These are phyloP conservation scores for Aegilops longissima DNA, from an alignment of 176 grass and related monocot genomes.

Conservation along the genomic window DNA sequence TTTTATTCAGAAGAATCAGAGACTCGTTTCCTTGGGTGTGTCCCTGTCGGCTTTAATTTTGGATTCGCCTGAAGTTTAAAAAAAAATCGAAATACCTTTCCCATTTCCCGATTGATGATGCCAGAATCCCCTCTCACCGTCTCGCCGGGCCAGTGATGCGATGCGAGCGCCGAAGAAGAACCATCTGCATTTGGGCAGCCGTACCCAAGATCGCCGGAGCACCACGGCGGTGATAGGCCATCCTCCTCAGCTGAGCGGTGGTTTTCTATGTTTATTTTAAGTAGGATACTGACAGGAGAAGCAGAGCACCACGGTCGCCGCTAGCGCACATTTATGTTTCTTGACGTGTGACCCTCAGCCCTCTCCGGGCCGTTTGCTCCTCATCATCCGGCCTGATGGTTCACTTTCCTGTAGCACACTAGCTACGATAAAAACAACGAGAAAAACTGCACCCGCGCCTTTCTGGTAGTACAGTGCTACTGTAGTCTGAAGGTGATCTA, in stretches of 20 bases:
- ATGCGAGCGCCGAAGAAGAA: not conserved
- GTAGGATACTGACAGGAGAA: not conserved
- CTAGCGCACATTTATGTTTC: not conserved
- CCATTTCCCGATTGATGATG: constrained; percentile 9
- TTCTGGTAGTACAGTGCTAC: not conserved
- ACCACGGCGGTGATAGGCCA: too few species aligned
- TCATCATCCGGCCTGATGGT: not conserved
- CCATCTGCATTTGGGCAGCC: not conserved
- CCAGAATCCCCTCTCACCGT: not conserved
- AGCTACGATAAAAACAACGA: not conserved
- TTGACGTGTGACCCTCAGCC: not conserved
- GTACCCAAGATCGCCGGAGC: not conserved
- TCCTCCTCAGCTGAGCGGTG: not conserved
- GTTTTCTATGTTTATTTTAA: not conserved
- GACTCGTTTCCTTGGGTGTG: not conserved
- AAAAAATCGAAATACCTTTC: not conserved
- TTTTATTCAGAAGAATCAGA: not conserved
- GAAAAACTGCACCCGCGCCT: not conserved
- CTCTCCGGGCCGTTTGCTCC: not conserved
- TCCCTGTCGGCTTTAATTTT: not conserved
- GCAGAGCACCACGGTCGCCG: not conserved
- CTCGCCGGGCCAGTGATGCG: not conserved
- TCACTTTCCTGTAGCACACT: not conserved
- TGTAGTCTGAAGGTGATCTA: not conserved
- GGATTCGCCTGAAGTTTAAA: not conserved